Percentiles rank a stretch among this genome's conserved stretches.
These are phyloP conservation scores for Polyporus arcularius DNA, from an alignment of 768 basidiomycete genomes.

Conservation along the genomic window DNA sequence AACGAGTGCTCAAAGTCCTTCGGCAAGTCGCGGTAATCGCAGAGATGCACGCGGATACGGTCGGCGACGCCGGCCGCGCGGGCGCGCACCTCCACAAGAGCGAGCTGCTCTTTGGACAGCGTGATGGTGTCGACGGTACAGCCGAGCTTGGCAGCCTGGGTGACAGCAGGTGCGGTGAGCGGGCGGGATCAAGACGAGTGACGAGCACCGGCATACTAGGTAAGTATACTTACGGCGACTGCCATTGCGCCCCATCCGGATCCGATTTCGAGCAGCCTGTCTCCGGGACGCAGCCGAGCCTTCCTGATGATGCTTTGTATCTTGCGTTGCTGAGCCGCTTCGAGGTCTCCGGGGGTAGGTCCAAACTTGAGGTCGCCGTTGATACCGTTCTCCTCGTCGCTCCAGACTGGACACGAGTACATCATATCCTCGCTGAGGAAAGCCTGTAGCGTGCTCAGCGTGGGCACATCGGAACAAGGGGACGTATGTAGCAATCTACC, in stretches of 20 bases:
- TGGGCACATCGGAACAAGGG: too few species aligned
- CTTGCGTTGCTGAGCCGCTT: conserved; percentile 44
- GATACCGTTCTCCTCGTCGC: too few species aligned
- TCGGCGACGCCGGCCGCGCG: conserved; percentile 28
- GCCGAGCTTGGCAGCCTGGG: conserved; percentile 42
- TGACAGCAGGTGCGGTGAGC: too few species aligned
- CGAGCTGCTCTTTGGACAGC: conserved; percentile 41
- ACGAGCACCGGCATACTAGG: conserved; percentile 17
- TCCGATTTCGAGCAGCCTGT: conserved; percentile 50
- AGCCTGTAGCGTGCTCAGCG: too few species aligned
- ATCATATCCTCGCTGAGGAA: too few species aligned
- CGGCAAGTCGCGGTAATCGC: conserved; percentile 42
- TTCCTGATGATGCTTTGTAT: conserved; percentile 42
- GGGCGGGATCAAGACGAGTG: too few species aligned
- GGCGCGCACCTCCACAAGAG: conserved; percentile 39
- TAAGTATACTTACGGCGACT: too few species aligned
- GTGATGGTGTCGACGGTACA: conserved; percentile 47
- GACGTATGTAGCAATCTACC: too few species aligned
- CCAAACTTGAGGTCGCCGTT: too few species aligned
- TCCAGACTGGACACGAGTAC: too few species aligned
- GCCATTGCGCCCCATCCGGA: conserved; percentile 52
- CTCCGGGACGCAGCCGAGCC: conserved; percentile 42
- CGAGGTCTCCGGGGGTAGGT: conserved; percentile 38
- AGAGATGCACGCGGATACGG: conserved; percentile 39
- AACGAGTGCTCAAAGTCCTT: conserved; percentile 38